These are phyloP conservation scores for Cercophora newfieldiana DNA, from an alignment of 495 filamentous ascomycete genomes.

Conservation along the genomic window DNA sequence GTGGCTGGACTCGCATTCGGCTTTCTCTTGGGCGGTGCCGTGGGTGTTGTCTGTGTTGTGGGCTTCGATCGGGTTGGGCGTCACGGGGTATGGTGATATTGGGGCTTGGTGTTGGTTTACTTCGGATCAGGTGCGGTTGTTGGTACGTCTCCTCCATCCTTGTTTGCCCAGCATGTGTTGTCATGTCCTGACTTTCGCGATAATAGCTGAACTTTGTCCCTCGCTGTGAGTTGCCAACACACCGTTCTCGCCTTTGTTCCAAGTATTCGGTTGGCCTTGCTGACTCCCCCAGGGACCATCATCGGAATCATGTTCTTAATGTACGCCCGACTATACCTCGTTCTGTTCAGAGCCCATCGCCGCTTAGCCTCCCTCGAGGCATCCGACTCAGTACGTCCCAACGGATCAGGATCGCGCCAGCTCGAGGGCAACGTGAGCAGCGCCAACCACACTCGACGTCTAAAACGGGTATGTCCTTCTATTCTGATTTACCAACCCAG, in stretches of 20 bases:
- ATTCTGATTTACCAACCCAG: no score
- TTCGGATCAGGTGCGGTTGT: constrained; percentile 38
- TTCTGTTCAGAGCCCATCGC: constrained; percentile 44
- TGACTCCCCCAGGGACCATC: constrained; percentile 31
- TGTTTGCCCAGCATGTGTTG: not conserved
- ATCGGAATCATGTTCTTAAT: constrained; percentile 40
- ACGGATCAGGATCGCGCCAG: constrained; percentile 7
- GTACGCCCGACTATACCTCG: constrained; percentile 42
- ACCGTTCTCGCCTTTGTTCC: no score
- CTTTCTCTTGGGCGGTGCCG: constrained; percentile 38
- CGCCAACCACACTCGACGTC: constrained; percentile 17
- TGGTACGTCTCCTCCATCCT: constrained; percentile 2
- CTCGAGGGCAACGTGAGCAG: not conserved
- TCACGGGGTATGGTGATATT: constrained; percentile 45
- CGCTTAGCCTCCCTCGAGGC: constrained; percentile 31
- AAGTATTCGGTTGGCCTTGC: not conserved
- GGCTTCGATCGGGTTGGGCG: constrained; percentile 37
- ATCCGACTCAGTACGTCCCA: not conserved
- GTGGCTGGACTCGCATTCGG: constrained; percentile 41
- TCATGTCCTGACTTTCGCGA: no score
- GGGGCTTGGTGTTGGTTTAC: constrained; percentile 50
- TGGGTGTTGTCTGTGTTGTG: constrained; percentile 41
- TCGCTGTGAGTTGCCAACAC: constrained; percentile 27
- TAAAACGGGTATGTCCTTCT: constrained; percentile 34
- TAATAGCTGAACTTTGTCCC: constrained; percentile 48